Conservation (phyloP, 352 stramenopile genomes). For the Globisporangium cystogenes region DNA sequence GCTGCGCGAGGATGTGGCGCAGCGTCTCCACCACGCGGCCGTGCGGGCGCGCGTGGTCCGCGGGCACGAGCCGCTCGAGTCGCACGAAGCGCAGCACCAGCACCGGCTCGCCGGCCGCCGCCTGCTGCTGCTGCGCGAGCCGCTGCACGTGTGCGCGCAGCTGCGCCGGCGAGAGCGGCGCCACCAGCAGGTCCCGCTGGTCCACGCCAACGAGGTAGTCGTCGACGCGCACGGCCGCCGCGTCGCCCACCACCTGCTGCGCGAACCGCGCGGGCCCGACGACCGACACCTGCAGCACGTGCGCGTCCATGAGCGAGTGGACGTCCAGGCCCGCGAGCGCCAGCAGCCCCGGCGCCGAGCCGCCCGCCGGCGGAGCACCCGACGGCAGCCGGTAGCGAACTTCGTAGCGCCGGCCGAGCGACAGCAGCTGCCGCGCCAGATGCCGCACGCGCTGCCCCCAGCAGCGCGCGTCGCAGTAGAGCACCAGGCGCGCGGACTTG, state of each 20-base stretch:
- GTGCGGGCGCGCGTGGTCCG: constrained; percentile 36
- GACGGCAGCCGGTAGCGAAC: constrained; percentile 37
- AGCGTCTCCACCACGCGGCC: constrained; percentile 42
- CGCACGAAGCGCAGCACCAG: constrained; percentile 60
- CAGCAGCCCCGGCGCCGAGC: constrained; percentile 12
- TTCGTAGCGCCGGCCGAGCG: constrained; percentile 47
- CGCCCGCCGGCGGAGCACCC: not conserved
- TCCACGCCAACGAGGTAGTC: constrained; percentile 90
- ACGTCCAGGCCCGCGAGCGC: constrained; percentile 41
- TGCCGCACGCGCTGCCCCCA: constrained; percentile 49
- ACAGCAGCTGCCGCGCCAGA: constrained; percentile 40
- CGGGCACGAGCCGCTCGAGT: constrained; percentile 28
- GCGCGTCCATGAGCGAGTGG: constrained; percentile 32
- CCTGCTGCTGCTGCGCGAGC: not conserved
- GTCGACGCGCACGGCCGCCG: constrained; percentile 88
- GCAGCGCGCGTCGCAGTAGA: constrained; percentile 36
- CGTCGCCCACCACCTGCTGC: constrained; percentile 36
- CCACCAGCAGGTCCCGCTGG: constrained; percentile 46
- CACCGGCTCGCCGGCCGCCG: constrained; percentile 6
- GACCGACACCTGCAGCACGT: constrained; percentile 47
- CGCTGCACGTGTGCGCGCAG: constrained; percentile 30
- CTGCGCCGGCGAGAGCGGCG: constrained; percentile 31
- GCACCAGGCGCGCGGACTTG: constrained; percentile 20
- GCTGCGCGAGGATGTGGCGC: constrained; percentile 29
- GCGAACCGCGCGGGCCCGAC: constrained; percentile 33